Percentiles rank a stretch among this genome's conserved stretches.
These are phyloP conservation scores for Syncephalis fuscata DNA, from an alignment of 371 early-diverging fungal species.

Conservation along the genomic window DNA sequence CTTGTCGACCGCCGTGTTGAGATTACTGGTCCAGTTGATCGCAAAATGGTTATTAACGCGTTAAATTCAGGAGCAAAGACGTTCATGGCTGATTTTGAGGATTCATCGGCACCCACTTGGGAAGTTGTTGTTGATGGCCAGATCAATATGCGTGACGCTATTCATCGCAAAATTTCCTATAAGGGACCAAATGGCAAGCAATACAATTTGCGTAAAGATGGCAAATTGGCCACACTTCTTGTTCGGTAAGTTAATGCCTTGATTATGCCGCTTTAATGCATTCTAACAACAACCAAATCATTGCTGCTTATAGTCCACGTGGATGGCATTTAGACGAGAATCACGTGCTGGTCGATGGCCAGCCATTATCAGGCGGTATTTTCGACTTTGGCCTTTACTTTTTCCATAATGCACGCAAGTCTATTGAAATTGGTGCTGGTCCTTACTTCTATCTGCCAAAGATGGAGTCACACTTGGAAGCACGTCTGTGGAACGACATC, in stretches of 20 bases:
- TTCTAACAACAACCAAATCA: no score
- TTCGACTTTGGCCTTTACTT: conserved; percentile 94
- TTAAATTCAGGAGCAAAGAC: conserved; percentile 83
- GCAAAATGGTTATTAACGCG: conserved; percentile 97
- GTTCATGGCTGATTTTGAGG: conserved; percentile 96
- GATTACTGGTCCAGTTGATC: conserved; percentile 94
- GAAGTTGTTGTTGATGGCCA: conserved; percentile 74
- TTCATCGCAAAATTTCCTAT: conserved; percentile 67
- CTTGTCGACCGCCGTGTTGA: conserved; percentile 86
- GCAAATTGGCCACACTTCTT: conserved; percentile 69
- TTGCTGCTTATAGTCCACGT: conserved; percentile 54
- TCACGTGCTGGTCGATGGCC: conserved; percentile 80
- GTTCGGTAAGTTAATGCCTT: conserved; percentile 66
- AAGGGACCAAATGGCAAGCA: conserved; percentile 77
- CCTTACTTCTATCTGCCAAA: conserved; percentile 96
- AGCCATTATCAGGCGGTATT: conserved; percentile 78
- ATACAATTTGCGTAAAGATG: conserved; percentile 71
- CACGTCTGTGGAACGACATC: conserved; percentile 91
- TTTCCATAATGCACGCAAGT: conserved; percentile 82
- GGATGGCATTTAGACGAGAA: conserved; percentile 96
- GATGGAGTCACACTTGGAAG: conserved; percentile 93
- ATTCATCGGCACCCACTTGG: conserved; percentile 92
- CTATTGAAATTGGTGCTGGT: conserved; percentile 68
- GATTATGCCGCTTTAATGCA: no score
- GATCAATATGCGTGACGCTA: conserved; percentile 85